phyloP scores from a whole-genome alignment of 805 yeast species.

The Monosporozyma siamensis region DNA sequence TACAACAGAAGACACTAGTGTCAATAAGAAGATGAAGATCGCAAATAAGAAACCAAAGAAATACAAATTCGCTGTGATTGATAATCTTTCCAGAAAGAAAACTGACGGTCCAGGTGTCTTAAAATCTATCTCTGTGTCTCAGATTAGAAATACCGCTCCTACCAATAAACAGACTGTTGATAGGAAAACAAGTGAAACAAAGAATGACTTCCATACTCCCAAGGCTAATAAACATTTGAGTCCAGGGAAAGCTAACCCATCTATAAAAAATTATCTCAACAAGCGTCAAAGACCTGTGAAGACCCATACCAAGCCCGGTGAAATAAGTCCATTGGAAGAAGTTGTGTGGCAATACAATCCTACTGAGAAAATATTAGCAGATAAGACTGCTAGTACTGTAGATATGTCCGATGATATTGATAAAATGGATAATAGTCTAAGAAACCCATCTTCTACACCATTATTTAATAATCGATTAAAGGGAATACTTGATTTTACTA shows the following conservation, averaged over 20 bases:
- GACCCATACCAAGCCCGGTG: conserved; percentile 1
- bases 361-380: conserved; percentile 8
- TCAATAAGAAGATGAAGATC: background rate
- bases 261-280: background rate
- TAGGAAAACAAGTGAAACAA: background rate
- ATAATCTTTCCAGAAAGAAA: conserved; percentile 11
- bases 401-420: conserved; percentile 13
- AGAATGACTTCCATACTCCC: background rate
- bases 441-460: conserved; percentile 27
- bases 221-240: background rate
- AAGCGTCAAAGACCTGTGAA: background rate
- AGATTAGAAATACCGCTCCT: conserved; percentile 19
- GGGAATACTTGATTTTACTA: conserved; percentile 17
- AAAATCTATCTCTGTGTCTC: conserved; percentile 25
- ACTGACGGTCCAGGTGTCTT: conserved; percentile 12
- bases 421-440: conserved; percentile 5
- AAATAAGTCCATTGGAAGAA: conserved; percentile 19
- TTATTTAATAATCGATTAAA: conserved; percentile 20
- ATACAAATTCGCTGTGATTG: conserved; percentile 25
- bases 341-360: conserved; percentile 30
- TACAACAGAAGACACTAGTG: background rate
- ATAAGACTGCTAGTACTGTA: conserved; percentile 12
- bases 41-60: conserved; percentile 11
- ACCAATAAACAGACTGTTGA: background rate
- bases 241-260: background rate